Conservation (phyloP, 2,329 filamentous ascomycete species). For the Boeremia exigua region DNA sequence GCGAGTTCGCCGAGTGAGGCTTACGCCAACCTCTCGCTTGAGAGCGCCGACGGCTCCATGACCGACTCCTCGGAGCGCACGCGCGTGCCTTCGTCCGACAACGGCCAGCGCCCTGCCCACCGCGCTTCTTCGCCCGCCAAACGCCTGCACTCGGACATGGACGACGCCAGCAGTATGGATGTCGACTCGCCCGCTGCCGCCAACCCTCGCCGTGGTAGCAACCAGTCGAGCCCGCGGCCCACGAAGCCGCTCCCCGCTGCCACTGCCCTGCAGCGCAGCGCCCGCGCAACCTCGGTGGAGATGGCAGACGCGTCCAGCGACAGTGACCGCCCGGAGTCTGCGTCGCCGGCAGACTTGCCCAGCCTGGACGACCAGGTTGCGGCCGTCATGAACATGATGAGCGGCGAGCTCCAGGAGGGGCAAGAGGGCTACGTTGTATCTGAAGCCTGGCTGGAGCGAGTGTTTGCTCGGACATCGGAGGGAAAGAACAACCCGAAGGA, state of each 20-base stretch:
- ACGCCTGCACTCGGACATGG: constrained; percentile 62
- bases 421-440: constrained; percentile 80
- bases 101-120: constrained; percentile 31
- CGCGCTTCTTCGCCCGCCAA: constrained; percentile 62
- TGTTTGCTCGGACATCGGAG: constrained; percentile 44
- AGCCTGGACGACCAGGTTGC: constrained; percentile 72
- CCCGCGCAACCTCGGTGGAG: constrained; percentile 52
- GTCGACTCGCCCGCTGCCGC: constrained; percentile 30
- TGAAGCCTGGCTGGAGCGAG: constrained; percentile 71
- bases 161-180: constrained; percentile 50
- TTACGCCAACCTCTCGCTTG: constrained; percentile 59
- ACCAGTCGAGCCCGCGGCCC: constrained; percentile 33
- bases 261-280: constrained; percentile 30
- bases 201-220: constrained; percentile 29
- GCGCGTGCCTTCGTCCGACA: constrained; percentile 18
- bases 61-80: constrained; percentile 32
- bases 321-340: constrained; percentile 32
- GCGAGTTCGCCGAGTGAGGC: constrained; percentile 59
- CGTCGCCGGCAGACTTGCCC: constrained; percentile 26
- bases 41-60: constrained; percentile 49
- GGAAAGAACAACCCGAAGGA: constrained; percentile 53
- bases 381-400: constrained; percentile 68
- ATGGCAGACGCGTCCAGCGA: constrained; percentile 49
- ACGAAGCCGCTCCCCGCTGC: constrained; percentile 33
- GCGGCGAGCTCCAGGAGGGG: constrained; percentile 68